These are phyloP conservation scores for Citrullus mucosospermus DNA, from an alignment of 306 rosid species.

Conservation along the genomic window DNA sequence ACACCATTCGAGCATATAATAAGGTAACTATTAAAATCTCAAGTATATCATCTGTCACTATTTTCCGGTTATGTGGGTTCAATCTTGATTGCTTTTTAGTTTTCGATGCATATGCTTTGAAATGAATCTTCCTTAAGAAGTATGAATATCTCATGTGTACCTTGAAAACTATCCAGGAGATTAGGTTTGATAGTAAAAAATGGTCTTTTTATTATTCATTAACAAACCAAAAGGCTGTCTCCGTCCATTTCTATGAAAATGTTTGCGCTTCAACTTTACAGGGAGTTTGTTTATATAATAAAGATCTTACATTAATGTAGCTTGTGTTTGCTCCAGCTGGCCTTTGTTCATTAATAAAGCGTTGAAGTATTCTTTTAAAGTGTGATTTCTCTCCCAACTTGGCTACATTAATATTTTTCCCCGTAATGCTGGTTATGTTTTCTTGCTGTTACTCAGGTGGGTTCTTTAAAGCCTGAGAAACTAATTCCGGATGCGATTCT, in stretches of 20 bases:
- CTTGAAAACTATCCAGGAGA: not conserved
- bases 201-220: not conserved
- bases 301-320: not conserved
- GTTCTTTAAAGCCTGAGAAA: slow-evolving; percentile 58
- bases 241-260: not conserved
- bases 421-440: not conserved
- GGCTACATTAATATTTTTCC: not conserved
- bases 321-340: too few relatives aligned
- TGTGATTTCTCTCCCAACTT: too few relatives aligned
- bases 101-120: not conserved
- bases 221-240: not conserved
- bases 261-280: not conserved
- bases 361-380: too few relatives aligned
- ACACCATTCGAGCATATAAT: slow-evolving; percentile 52
- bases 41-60: not conserved
- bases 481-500: slow-evolving; percentile 77
- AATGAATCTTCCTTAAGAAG: not conserved
- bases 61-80: not conserved
- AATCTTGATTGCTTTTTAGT: not conserved
- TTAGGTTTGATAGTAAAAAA: not conserved
- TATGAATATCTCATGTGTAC: not conserved
- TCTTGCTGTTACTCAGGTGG: slow-evolving; percentile 33
- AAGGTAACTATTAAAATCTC: slow-evolving; percentile 23
- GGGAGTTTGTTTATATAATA: not conserved
- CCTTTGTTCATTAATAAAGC: too few relatives aligned